phyloP scores from a whole-genome alignment of 345 rosid species.

The Erucastrum elatum region DNA sequence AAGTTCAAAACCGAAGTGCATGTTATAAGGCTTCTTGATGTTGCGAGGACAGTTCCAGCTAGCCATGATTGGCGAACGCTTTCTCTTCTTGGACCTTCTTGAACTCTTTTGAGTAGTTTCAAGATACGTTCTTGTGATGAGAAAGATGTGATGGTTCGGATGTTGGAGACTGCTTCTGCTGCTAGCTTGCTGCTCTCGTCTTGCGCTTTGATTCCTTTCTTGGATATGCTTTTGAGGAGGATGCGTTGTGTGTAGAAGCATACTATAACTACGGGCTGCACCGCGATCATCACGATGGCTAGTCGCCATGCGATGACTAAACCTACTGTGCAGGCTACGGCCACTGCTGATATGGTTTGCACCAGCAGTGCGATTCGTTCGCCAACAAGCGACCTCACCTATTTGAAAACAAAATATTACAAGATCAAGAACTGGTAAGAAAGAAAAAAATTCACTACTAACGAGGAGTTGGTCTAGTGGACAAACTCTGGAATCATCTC shows the following conservation, averaged over 20 bases:
- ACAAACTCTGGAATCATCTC: too few species aligned
- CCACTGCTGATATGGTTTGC: constrained; percentile 55
- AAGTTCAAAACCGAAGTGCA: constrained; percentile 47
- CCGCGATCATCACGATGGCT: constrained; percentile 60
- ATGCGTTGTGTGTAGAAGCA: constrained; percentile 45
- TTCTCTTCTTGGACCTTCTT: constrained; percentile 50
- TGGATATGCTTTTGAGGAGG: constrained; percentile 46
- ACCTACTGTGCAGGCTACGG: constrained; percentile 57
- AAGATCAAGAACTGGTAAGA: neutral
- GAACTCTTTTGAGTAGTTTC: constrained; percentile 48
- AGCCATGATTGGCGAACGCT: constrained; percentile 55
- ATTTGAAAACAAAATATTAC: neutral
- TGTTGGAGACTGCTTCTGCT: constrained; percentile 57
- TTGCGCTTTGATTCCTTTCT: constrained; percentile 50
- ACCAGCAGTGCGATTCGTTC: constrained; percentile 53
- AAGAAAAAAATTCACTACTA: constrained; percentile 23
- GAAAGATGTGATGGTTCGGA: constrained; percentile 62
- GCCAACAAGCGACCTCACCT: constrained; percentile 66
- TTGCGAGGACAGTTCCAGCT: constrained; percentile 55
- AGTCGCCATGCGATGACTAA: constrained; percentile 60
- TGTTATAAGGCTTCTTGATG: constrained; percentile 42
- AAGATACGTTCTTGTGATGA: constrained; percentile 63
- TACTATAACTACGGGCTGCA: constrained; percentile 48
- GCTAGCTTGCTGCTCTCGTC: constrained; percentile 63
- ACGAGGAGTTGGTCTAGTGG: too few species aligned